These are phyloP conservation scores for Setomelanomma holmii DNA, from an alignment of 2,329 filamentous ascomycete species.

Conservation along the genomic window DNA sequence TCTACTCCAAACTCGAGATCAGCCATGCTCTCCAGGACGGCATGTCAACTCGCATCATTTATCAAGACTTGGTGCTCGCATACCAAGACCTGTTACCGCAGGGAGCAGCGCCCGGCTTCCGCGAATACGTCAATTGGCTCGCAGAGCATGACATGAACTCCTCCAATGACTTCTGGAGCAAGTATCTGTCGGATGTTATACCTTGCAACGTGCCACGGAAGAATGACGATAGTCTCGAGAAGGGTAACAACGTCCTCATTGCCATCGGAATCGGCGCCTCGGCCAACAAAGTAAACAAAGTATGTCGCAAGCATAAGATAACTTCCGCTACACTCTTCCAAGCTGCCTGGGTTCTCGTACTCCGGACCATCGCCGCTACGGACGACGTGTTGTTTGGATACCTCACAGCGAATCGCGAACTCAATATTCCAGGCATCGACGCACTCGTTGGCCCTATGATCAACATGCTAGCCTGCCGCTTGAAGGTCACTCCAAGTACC, in stretches of 20 bases:
- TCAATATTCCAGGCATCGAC: slow-evolving; percentile 41
- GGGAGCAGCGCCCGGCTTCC: slow-evolving; percentile 15
- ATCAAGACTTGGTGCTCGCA: slow-evolving; percentile 18
- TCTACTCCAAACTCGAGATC: slow-evolving; percentile 37
- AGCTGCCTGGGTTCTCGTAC: slow-evolving; percentile 40
- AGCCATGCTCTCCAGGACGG: slow-evolving; percentile 26
- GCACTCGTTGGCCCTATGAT: slow-evolving; percentile 49
- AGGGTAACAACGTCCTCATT: neutral
- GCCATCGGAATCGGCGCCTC: slow-evolving; percentile 12
- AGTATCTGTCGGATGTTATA: slow-evolving; percentile 13
- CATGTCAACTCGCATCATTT: slow-evolving; percentile 15
- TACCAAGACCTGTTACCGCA: slow-evolving; percentile 15
- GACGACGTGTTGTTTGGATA: slow-evolving; percentile 50
- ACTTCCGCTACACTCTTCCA: slow-evolving; percentile 54
- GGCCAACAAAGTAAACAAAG: neutral
- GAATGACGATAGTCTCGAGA: slow-evolving; percentile 6
- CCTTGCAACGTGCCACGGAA: slow-evolving; percentile 19
- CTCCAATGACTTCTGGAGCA: slow-evolving; percentile 18
- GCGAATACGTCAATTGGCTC: slow-evolving; percentile 19
- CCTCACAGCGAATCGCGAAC: slow-evolving; percentile 43
- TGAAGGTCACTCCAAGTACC: neutral
- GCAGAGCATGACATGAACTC: slow-evolving; percentile 6
- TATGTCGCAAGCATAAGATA: slow-evolving; percentile 50
- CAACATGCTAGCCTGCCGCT: slow-evolving; percentile 48
- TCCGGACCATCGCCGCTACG: slow-evolving; percentile 34